Conservation (phyloP, 257 asterid species). For the Fraxinus cuspidata region DNA sequence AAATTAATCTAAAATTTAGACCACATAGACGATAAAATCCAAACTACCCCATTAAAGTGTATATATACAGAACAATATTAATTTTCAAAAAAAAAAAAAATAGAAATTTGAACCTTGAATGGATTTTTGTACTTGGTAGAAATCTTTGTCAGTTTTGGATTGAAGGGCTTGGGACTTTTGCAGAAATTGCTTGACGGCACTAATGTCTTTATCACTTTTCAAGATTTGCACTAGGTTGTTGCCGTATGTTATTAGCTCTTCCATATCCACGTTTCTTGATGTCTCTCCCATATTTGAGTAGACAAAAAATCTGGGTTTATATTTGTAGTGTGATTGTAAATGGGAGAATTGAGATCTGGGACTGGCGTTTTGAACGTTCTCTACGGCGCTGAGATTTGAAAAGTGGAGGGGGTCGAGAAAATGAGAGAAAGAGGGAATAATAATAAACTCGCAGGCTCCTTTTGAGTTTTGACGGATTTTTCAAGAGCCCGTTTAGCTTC, state of each 20-base stretch:
- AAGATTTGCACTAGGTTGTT: conserved; percentile 3
- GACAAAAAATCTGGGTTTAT: not conserved
- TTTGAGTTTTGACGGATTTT: not conserved
- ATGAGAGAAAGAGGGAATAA: not conserved
- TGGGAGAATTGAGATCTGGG: not conserved
- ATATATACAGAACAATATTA: no score
- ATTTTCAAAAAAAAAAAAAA: no score
- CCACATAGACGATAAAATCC: not conserved
- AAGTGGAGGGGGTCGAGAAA: not conserved
- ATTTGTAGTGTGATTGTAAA: not conserved
- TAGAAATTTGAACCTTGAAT: not conserved
- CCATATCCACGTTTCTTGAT: not conserved
- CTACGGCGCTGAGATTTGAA: not conserved
- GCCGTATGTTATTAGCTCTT: not conserved
- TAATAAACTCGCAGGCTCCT: not conserved
- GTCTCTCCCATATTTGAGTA: not conserved
- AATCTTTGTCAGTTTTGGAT: not conserved
- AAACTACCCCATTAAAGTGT: not conserved
- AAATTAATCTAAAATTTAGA: not conserved
- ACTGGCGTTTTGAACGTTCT: not conserved
- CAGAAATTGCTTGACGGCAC: not conserved
- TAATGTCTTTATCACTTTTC: conserved; percentile 1
- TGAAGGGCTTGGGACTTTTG: not conserved
- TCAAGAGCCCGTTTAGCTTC: no score
- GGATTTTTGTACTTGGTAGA: not conserved